Percentiles rank a stretch among this genome's conserved stretches.
Evolutionary conservation across 1,284 basidiomycete genomes (phyloP).

Genomic region (Puccinia coronata): DNA sequence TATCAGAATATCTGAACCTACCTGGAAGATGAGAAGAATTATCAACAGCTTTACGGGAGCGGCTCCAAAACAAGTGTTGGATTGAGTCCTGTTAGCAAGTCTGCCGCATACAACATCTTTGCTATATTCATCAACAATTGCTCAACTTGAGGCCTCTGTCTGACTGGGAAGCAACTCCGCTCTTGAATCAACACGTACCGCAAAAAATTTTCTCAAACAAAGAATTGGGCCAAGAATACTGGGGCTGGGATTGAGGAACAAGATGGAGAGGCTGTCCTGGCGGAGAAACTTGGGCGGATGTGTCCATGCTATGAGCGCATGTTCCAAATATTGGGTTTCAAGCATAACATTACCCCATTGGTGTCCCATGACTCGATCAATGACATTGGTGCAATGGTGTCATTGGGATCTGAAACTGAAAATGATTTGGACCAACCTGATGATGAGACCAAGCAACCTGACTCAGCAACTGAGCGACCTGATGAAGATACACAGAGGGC

Average conservation of each 20-base stretch:
- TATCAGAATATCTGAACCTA: not conserved
- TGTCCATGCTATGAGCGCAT: constrained; percentile 8
- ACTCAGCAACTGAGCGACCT: not conserved
- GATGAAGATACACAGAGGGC: not conserved
- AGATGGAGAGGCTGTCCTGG: not conserved
- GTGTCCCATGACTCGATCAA: not conserved
- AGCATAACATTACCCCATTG: constrained; percentile 4
- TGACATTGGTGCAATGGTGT: not conserved
- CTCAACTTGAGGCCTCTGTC: not conserved
- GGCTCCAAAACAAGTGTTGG: not conserved
- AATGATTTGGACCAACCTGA: not conserved
- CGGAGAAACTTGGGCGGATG: not conserved
- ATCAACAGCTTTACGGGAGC: not conserved
- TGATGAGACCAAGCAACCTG: not conserved
- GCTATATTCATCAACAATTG: not conserved
- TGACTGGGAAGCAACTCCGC: not conserved
- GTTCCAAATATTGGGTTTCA: not conserved
- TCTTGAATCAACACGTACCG: not conserved
- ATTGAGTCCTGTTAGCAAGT: not conserved
- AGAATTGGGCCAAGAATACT: not conserved
- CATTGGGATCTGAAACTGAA: too few relatives aligned
- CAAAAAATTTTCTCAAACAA: not conserved
- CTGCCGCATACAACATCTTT: not conserved
- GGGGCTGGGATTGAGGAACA: not conserved
- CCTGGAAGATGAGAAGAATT: not conserved